These are phyloP conservation scores for Phytopythium aichiense DNA, from an alignment of 352 stramenopile species.

Conservation along the genomic window DNA sequence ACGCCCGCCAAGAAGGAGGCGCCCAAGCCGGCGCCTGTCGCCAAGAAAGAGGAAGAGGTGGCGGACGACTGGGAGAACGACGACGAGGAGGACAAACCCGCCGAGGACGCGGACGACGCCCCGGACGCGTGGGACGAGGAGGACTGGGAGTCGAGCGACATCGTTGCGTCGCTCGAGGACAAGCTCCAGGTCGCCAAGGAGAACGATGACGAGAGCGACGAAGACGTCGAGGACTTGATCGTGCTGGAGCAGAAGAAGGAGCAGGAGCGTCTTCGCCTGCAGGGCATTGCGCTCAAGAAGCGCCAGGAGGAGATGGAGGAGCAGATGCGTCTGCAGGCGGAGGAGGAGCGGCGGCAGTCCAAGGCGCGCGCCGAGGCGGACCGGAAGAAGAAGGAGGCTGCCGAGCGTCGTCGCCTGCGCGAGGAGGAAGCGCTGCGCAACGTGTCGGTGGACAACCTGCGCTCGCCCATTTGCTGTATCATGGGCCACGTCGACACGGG, in stretches of 20 bases:
- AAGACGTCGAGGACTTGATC: conserved; percentile 93
- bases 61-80: conserved; percentile 63
- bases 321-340: conserved; percentile 52
- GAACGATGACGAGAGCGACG: conserved; percentile 33
- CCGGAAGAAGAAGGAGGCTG: conserved; percentile 77
- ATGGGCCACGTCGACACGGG: conserved; percentile 98
- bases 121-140: conserved; percentile 83
- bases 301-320: conserved; percentile 87
- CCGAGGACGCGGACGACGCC: conserved; percentile 49
- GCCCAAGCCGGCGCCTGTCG: conserved; percentile 17
- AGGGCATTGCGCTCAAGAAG: conserved; percentile 94
- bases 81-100: conserved; percentile 33
- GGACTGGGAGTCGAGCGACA: conserved; percentile 76
- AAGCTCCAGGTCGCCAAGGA: conserved; percentile 67
- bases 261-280: conserved; percentile 86
- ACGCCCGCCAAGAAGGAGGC: conserved; percentile 33
- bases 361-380: conserved; percentile 85
- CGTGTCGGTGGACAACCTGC: conserved; percentile 92
- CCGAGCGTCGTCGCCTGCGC: conserved; percentile 57
- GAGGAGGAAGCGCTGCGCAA: conserved; percentile 81
- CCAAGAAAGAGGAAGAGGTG: conserved; percentile 51
- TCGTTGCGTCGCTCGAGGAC: conserved; percentile 74
- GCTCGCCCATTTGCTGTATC: conserved; percentile 99
- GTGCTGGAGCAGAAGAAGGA: conserved; percentile 94
- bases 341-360: conserved; percentile 66